Conservation (phyloP, 305 asterid genomes). For the Plantago lanceolata region DNA sequence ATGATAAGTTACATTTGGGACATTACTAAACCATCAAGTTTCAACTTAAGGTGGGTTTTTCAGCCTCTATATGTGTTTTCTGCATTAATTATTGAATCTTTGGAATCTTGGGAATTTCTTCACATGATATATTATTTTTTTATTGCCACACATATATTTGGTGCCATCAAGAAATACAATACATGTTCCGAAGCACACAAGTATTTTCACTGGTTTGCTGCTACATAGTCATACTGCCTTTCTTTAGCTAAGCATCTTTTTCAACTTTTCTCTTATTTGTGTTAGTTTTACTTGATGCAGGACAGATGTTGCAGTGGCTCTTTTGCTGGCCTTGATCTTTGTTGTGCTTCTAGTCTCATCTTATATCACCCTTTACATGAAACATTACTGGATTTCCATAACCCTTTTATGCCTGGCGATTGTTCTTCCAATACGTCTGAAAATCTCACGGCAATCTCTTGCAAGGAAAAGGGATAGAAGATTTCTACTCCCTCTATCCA, state of each 20-base stretch:
- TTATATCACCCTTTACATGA: constrained; percentile 49
- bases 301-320: constrained; percentile 58
- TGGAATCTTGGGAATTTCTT: background rate
- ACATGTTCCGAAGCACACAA: background rate
- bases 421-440: constrained; percentile 52
- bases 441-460: constrained; percentile 45
- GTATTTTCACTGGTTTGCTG: constrained; percentile 3
- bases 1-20: too few relatives aligned
- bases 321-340: constrained; percentile 44
- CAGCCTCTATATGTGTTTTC: too few relatives aligned
- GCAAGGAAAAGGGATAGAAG: constrained; percentile 66
- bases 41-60: too few relatives aligned
- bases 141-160: background rate
- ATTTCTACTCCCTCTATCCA: constrained; percentile 32
- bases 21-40: too few relatives aligned
- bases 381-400: constrained; percentile 54
- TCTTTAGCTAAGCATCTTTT: constrained; percentile 8
- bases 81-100: too few relatives aligned
- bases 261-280: constrained; percentile 12
- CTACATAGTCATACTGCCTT: background rate
- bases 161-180: background rate
- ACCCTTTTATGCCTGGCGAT: constrained; percentile 41
- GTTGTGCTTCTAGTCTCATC: constrained; percentile 49
- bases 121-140: background rate
- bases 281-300: constrained; percentile 35